These are phyloP conservation scores for Paecilomyces dactylethromorphus DNA, from an alignment of 2,329 filamentous ascomycete species.

Conservation along the genomic window DNA sequence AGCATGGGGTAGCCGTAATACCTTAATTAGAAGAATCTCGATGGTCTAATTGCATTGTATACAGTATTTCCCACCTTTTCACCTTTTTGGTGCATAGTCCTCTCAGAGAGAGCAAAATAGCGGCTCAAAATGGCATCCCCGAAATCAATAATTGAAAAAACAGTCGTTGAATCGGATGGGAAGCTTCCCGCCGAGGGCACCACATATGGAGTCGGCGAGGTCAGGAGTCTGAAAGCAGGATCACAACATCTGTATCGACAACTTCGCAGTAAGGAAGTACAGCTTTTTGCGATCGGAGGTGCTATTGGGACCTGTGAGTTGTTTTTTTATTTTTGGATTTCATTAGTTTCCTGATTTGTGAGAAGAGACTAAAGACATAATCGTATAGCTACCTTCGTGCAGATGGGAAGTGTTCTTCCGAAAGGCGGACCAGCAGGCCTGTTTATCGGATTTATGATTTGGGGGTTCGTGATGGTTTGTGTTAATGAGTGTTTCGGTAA, in stretches of 20 bases:
- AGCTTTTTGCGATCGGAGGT: constrained; percentile 28
- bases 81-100: not conserved
- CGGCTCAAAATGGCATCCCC: not conserved
- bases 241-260: constrained; percentile 23
- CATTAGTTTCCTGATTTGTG: not conserved
- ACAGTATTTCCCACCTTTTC: not conserved
- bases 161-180: not conserved
- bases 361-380: not conserved
- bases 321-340: not conserved
- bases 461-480: constrained; percentile 14
- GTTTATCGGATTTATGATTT: constrained; percentile 18
- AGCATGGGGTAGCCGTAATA: not conserved
- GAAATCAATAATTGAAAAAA: not conserved
- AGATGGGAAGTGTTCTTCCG: constrained; percentile 16
- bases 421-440: constrained; percentile 20
- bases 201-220: not conserved
- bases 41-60: not conserved
- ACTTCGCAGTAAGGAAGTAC: constrained; percentile 24
- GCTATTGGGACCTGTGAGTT: constrained; percentile 27
- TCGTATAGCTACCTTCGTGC: not conserved
- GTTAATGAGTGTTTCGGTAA: constrained; percentile 6
- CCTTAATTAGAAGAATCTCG: not conserved
- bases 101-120: not conserved
- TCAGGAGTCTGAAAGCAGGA: constrained; percentile 2
- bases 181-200: not conserved